Percentiles rank a stretch among this genome's conserved stretches.
These are phyloP conservation scores for Sanghuangporus sanghuang DNA, from an alignment of 1,284 basidiomycete genomes.

Conservation along the genomic window DNA sequence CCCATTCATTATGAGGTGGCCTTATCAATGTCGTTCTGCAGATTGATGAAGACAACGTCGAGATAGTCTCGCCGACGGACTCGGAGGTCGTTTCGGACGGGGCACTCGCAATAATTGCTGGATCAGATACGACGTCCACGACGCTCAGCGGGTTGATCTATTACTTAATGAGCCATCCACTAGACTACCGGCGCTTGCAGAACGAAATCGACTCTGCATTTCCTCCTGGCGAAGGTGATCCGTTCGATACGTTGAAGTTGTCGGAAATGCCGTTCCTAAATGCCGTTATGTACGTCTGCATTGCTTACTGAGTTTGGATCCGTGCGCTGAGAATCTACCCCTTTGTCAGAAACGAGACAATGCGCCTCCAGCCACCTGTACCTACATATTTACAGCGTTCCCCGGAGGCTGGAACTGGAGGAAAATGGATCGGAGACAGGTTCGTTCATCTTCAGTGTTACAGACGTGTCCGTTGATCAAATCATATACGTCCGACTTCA, in stretches of 20 bases:
- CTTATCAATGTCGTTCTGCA: constrained; percentile 8
- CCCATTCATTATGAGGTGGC: neutral
- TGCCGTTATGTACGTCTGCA: constrained; percentile 27
- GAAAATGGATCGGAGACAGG: constrained; percentile 11
- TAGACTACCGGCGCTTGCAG: constrained; percentile 23
- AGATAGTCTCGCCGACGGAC: constrained; percentile 20
- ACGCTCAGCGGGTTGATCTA: constrained; percentile 28
- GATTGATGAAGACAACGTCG: constrained; percentile 28
- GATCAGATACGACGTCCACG: constrained; percentile 33
- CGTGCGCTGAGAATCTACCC: neutral
- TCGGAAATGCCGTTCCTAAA: constrained; percentile 29
- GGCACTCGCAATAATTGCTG: constrained; percentile 31
- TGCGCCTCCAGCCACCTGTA: constrained; percentile 11
- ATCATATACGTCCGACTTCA: constrained; percentile 21
- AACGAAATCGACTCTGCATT: constrained; percentile 26
- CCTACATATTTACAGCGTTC: constrained; percentile 11
- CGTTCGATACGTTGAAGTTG: constrained; percentile 19
- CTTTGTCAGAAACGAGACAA: constrained; percentile 4
- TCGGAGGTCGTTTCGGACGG: constrained; percentile 29
- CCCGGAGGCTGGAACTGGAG: constrained; percentile 8
- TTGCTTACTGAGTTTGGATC: neutral
- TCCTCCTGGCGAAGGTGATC: constrained; percentile 17
- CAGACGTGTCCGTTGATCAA: neutral
- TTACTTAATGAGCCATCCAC: constrained; percentile 30
- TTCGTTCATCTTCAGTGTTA: constrained; percentile 1